Conservation (phyloP, 176 grass and related monocot species). For the Alloteropsis semialata region DNA sequence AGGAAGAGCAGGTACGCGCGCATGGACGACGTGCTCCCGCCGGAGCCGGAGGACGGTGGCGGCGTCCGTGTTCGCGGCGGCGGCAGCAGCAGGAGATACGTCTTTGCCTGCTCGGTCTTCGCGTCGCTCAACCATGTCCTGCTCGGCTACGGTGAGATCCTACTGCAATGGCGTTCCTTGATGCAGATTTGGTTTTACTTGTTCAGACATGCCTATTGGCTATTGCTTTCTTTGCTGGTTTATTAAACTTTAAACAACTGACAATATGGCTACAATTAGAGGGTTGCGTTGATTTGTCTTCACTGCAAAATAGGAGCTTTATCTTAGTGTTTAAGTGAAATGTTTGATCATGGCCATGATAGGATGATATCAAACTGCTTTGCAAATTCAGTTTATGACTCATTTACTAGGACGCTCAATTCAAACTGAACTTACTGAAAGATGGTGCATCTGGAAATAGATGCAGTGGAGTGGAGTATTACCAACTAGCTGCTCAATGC, state of each 20-base stretch:
- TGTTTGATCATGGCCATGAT: neutral
- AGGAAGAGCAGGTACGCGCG: conserved; percentile 42
- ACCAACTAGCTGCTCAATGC: neutral
- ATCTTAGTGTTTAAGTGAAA: neutral
- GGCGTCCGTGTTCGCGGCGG: conserved; percentile 14
- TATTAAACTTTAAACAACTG: neutral
- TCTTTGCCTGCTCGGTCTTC: conserved; percentile 75
- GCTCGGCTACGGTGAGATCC: conserved; percentile 79
- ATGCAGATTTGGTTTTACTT: conserved; percentile 6
- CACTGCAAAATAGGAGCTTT: neutral
- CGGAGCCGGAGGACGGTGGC: conserved; percentile 23
- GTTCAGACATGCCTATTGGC: neutral
- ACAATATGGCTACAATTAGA: neutral
- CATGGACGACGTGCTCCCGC: conserved; percentile 42
- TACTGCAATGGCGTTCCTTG: neutral
- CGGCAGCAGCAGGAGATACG: conserved; percentile 42
- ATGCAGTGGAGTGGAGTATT: neutral
- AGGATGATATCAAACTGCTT: neutral
- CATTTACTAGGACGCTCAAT: neutral
- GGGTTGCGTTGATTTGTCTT: neutral
- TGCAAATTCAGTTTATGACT: neutral
- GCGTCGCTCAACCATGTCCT: conserved; percentile 87
- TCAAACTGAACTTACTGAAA: neutral
- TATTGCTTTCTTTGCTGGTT: neutral
- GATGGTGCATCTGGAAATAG: neutral